Evolutionary conservation across 73 alveolate species (phyloP).

Genomic region (Breviolum minutum): DNA sequence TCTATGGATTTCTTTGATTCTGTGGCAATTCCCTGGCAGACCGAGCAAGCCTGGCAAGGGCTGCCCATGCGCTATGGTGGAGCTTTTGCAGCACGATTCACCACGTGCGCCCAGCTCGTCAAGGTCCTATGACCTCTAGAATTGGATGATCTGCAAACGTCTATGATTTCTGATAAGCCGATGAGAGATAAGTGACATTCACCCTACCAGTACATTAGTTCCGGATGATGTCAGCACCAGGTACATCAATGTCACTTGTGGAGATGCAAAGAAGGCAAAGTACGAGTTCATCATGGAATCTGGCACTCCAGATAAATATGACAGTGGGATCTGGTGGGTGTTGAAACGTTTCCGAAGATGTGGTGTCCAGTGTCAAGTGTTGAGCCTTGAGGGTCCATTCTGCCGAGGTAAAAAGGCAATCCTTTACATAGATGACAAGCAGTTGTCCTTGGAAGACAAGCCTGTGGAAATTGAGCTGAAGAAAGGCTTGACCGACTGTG

Average conservation of each 20-base stretch:
- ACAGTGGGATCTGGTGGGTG: background rate
- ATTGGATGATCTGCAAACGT: background rate
- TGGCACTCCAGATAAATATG: background rate
- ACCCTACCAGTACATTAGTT: background rate
- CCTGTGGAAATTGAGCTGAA: constrained; percentile 92
- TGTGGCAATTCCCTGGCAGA: background rate
- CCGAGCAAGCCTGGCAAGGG: constrained; percentile 81
- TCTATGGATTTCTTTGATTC: background rate
- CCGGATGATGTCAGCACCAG: background rate
- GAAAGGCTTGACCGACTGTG: constrained; percentile 23
- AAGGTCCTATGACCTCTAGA: background rate
- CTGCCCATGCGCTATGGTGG: constrained; percentile 73
- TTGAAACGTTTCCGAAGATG: too few relatives aligned
- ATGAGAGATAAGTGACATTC: too few relatives aligned
- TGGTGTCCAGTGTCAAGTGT: too few relatives aligned
- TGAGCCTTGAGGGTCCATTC: background rate
- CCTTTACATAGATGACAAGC: constrained; percentile 82
- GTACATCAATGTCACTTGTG: constrained; percentile 88
- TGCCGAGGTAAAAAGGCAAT: constrained; percentile 29
- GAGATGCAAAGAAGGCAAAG: constrained; percentile 89
- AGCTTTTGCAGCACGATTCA: constrained; percentile 90
- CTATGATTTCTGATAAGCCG: background rate
- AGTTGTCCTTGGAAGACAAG: constrained; percentile 70
- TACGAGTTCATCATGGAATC: constrained; percentile 81
- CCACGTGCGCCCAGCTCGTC: constrained; percentile 46